Evolutionary conservation across 129 eudicot species (phyloP).

Genomic region (Scalesia atractyloides): DNA sequence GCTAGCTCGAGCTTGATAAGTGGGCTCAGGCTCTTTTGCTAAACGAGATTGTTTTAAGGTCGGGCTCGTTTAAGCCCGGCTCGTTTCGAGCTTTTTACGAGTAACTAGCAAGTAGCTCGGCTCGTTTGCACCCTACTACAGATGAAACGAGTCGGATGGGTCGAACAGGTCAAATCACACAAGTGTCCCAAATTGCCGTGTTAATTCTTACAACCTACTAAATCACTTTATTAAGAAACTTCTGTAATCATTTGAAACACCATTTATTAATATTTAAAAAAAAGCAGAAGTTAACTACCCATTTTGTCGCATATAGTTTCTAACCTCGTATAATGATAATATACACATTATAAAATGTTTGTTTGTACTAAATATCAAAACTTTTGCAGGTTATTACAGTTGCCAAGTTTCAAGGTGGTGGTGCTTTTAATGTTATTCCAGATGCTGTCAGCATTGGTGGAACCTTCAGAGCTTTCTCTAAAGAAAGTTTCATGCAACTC

Average conservation of each 20-base stretch:
- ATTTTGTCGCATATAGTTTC: neutral
- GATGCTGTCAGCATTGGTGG: constrained; percentile 82
- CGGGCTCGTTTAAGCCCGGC: too few species aligned
- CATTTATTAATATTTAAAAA: too few species aligned
- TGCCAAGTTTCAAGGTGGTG: constrained; percentile 69
- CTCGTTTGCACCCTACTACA: too few species aligned
- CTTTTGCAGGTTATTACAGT: constrained; percentile 72
- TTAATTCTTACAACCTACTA: neutral
- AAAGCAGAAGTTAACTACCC: too few species aligned
- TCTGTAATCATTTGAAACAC: too few species aligned
- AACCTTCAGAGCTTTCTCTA: constrained; percentile 72
- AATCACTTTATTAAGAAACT: neutral
- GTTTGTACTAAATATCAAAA: constrained; percentile 15
- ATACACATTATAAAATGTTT: neutral
- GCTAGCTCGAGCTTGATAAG: too few species aligned
- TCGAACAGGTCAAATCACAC: too few species aligned
- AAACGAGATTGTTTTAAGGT: too few species aligned
- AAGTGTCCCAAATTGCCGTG: neutral
- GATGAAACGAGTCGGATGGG: neutral
- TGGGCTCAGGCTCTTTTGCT: too few species aligned
- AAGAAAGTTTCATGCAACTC: constrained; percentile 48
- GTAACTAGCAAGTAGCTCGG: too few species aligned
- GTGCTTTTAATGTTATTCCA: constrained; percentile 78
- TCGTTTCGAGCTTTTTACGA: too few species aligned
- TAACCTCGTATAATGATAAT: neutral